Evolutionary conservation across 2,329 filamentous ascomycete species (phyloP), one percentile per base, ranked within the genome.

Genomic region (Cytospora chrysosperma): DNA sequence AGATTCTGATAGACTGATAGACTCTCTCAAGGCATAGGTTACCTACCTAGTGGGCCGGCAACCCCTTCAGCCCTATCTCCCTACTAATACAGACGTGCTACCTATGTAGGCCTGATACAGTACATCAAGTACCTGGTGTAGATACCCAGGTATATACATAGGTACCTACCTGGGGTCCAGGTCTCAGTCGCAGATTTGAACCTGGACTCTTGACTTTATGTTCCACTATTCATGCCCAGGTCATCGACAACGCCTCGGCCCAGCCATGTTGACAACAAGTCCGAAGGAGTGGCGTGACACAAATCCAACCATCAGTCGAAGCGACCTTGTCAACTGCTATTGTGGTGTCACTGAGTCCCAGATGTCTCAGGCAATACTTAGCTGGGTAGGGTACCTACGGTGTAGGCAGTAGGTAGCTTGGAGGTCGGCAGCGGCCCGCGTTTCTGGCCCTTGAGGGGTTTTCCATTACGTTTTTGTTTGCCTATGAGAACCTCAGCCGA

Each of bases 401-500:
- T n/a, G n/a, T n/a, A n/a, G n/a, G n/a, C n/a, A n/a, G n/a, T n/a
- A n/a, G n/a, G n/a, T n/a, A n/a, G n/a, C 15, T 40, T 15, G 50
- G 50, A 61, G 37, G 51, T 49, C 58, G 40, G 56, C 61, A 27
- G 37, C 43, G 56, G 43, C 56, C 61, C 61, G 61, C 52, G 56
- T 58, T 30, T 52, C 28, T 30, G 37, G 56, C 56, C n/a, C 50
- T 21, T 47, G 40, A 37, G 19, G 40, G 32, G 17, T 51, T 66
- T 66, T 64, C 54, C 50, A 69, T 70, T 70, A 70, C 69, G 69
- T 70, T 65, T 70, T 67, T 47, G 65, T 69, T 70, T 67, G 51
- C 57, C 56, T 52, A 65, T 65, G 27, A 55, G 47, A 34, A 40
- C 32, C 58, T 32, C 47, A 43, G 58, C 62, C 43, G 30, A 50